Base-by-base conservation (phyloP, 1,284 basidiomycete species). In the Irpex sp. region DNA sequence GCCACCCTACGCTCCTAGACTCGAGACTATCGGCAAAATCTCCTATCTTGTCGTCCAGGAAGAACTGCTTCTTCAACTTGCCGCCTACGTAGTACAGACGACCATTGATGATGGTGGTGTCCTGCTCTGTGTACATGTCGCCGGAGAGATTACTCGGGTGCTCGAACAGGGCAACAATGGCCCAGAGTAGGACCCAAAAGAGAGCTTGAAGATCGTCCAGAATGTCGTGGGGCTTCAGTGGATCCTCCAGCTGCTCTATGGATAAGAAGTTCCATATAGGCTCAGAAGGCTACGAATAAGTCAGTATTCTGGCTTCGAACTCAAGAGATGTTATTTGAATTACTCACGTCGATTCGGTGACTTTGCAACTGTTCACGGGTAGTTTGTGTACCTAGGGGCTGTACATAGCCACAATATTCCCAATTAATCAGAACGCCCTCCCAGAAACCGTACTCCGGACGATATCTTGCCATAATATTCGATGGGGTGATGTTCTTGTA, bases 171-270 rank as follows among this genome's bases (percentile, higher is more conserved):
- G 57, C 43, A 19, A 65, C 11, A 8, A 64, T 59, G 7, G 37
- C 47, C 39, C 36, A 61, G 5, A 65, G 33, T 9, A 67, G 37
- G 13, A 64, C 62, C 57, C 62, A 65, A 36, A 59, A 57, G 15
- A 60, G 21, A 7, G 64, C 62, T 51, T 67, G 64, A 6, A 67
- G 43, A 33, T 67, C 66, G 57, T 67, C 66, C 13, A 53, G 35
- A n/a, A 65, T 51, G 7, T 46, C 60, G 47, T 65, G 64, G 9
- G 21, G 8, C 11, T 61, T 61, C 9, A 46, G 19, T 5, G 61
- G 57, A 31, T 64, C 53, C n/a, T 26, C 9, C 7, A 59, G 50
- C 4, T 65, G 47, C 7, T 35, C 33, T 1, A 61, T 57, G 1
- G 66, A 67, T 54, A 62, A 58, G 39, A 63, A 65, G 13, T 60